Evolutionary conservation across 2,329 filamentous ascomycete species (phyloP).

Genomic region (Kalaharituber pfeilii): DNA sequence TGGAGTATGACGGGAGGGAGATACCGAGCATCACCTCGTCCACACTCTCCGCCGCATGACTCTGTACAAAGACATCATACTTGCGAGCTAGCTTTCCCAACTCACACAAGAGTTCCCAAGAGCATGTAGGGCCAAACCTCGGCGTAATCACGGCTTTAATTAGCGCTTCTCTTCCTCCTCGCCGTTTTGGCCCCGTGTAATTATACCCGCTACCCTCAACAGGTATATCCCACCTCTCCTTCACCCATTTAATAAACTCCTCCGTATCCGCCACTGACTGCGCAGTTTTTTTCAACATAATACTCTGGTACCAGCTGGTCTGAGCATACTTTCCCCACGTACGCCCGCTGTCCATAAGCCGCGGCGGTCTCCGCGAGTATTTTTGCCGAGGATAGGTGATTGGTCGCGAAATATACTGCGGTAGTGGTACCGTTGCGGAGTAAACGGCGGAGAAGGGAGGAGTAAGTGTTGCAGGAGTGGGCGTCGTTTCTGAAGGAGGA

Average conservation of each 20-base stretch:
- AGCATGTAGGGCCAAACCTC: constrained; percentile 31
- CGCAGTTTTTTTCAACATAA: constrained; percentile 18
- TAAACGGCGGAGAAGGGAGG: constrained; percentile 38
- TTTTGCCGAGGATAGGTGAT: constrained; percentile 39
- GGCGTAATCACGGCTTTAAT: constrained; percentile 26
- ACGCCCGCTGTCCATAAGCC: constrained; percentile 38
- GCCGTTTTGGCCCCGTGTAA: background rate
- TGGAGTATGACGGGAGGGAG: too few species aligned
- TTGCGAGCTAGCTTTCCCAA: constrained; percentile 37
- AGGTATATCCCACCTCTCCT: constrained; percentile 11
- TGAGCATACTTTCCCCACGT: constrained; percentile 36
- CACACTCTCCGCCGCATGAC: constrained; percentile 21
- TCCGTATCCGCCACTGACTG: constrained; percentile 18
- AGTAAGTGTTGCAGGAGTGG: constrained; percentile 39
- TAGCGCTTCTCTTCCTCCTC: constrained; percentile 10
- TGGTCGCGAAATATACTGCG: constrained; percentile 42
- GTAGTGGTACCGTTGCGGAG: constrained; percentile 46
- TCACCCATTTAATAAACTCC: constrained; percentile 17
- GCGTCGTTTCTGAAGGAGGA: constrained; percentile 39
- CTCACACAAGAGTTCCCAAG: constrained; percentile 35
- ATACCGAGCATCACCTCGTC: constrained; percentile 16
- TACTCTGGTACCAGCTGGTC: constrained; percentile 20
- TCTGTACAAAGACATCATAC: constrained; percentile 26
- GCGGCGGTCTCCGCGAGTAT: constrained; percentile 40
- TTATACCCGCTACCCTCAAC: too few species aligned